Evolutionary conservation across 108 stramenopile species (phyloP), one percentile per base, ranked within the genome.

Genomic region (Nannochloropsis gaditana): DNA sequence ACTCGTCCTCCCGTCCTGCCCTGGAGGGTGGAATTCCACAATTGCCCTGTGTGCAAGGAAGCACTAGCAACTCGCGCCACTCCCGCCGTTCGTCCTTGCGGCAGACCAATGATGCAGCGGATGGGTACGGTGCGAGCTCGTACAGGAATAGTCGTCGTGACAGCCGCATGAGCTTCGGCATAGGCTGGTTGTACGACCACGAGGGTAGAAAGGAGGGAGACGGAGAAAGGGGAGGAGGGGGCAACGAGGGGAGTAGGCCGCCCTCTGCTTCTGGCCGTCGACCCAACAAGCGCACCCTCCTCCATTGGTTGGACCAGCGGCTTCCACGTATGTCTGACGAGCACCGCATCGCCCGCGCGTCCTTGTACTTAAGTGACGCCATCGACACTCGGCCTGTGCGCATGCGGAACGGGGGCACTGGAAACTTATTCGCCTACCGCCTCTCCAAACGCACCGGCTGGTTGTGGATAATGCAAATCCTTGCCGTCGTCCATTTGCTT

Each of bases 381-480:
- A 73, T 73, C 59, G 59, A 73, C 59, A 73, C 59, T 4, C 59
- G 59, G 59, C 59, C 59, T 15, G 59, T 73, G 59, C 59, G 59
- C 19, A 73, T 73, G 59, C 59, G 59, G 1, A n/a, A n/a, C n/a
- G 59, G 59, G 59, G 59, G 59, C 15, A 73, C 15, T 15, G 59
- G 59, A n/a, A 73, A 73, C 8, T n/a, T 73, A 15, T 73, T 73
- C 8, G 59, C 59, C n/a, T 73, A 73, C 59, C 59, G 59, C 0
- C 59, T 73, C 59, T n/a, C 3, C 0, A 73, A 73, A 8, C 59
- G 59, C 59, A 73, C 19, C 19, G 59, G 59, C 59, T 73, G 59
- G 59, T 8, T 73, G 8, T 73, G 59, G 59, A 73, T 73, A n/a
- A 73, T 73, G 59, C 59, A 73, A 6, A 8, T n/a, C 2, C 59